Evolutionary conservation across 768 basidiomycete species (phyloP).

Genomic region (Auriscalpium vulgare): DNA sequence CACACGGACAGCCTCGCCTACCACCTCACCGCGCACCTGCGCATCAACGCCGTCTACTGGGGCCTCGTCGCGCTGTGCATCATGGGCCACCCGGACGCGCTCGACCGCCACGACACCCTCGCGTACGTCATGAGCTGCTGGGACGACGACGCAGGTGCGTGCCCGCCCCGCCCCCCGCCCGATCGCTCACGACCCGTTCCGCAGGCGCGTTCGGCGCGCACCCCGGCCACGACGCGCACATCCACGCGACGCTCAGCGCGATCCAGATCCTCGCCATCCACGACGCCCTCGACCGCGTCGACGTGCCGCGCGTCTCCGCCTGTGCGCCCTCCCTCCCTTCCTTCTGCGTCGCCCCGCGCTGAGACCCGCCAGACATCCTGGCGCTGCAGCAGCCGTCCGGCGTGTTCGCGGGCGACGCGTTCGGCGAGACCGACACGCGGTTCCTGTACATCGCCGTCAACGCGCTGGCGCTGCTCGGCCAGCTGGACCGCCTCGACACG

Average conservation of each 20-base stretch:
- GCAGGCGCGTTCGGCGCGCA: conserved; percentile 89
- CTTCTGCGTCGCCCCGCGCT: background rate
- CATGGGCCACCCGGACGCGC: conserved; percentile 70
- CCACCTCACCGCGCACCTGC: conserved; percentile 87
- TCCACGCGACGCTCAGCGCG: conserved; percentile 81
- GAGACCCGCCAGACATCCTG: conserved; percentile 55
- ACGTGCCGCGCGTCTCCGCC: conserved; percentile 60
- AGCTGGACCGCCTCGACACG: conserved; percentile 57
- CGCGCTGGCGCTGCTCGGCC: conserved; percentile 74
- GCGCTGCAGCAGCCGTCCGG: conserved; percentile 83
- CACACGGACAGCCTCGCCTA: conserved; percentile 80
- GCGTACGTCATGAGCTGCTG: conserved; percentile 91
- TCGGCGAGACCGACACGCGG: conserved; percentile 89
- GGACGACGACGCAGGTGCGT: conserved; percentile 79
- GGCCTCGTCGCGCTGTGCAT: conserved; percentile 81
- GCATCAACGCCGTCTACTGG: conserved; percentile 97
- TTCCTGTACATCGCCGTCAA: conserved; percentile 86
- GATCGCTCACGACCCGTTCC: background rate
- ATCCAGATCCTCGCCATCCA: conserved; percentile 89
- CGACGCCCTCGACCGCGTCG: conserved; percentile 65
- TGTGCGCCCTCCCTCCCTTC: conserved; percentile 42
- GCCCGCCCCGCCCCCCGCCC: too few relatives aligned
- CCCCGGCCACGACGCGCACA: conserved; percentile 87
- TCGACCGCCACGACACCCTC: conserved; percentile 79
- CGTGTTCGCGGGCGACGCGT: conserved; percentile 82